Conservation (phyloP, 176 grass and related monocot species). For the Puya raimondii region DNA sequence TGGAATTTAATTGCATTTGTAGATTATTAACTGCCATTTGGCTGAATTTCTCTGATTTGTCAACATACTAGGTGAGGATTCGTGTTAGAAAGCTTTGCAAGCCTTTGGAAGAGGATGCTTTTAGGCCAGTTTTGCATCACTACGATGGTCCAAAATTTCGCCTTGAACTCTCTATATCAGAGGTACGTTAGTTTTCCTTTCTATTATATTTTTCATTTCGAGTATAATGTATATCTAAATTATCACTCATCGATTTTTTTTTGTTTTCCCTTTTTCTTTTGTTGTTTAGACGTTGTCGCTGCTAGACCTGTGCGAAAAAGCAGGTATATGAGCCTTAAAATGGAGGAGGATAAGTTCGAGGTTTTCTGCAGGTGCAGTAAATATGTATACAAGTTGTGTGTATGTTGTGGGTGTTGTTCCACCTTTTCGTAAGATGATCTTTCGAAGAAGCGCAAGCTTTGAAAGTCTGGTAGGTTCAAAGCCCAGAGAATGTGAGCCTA, state of each 20-base stretch:
- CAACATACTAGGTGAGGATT: conserved; percentile 72
- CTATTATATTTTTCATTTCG: conserved; percentile 6
- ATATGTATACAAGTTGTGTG: conserved; percentile 50
- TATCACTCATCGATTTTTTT: not conserved
- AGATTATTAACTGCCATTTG: not conserved
- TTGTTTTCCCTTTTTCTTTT: not conserved
- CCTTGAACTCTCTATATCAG: conserved; percentile 89
- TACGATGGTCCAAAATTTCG: conserved; percentile 97
- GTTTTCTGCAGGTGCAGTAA: conserved; percentile 34
- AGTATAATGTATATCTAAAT: not conserved
- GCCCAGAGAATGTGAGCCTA: conserved; percentile 19
- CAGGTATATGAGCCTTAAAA: conserved; percentile 42
- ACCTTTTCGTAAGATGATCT: conserved; percentile 22
- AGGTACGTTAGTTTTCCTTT: conserved; percentile 38
- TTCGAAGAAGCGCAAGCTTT: conserved; percentile 54
- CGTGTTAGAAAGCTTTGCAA: conserved; percentile 85
- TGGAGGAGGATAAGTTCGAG: not conserved
- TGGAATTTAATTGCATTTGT: not conserved
- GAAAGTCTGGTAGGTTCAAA: conserved; percentile 22
- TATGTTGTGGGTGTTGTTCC: conserved; percentile 29
- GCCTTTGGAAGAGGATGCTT: conserved; percentile 95
- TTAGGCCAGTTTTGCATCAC: conserved; percentile 94
- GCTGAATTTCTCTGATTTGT: conserved; percentile 22
- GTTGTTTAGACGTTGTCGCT: conserved; percentile 76
- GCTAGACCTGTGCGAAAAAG: conserved; percentile 86